Base-by-base conservation (phyloP, 768 basidiomycete genomes). In the Lactifluus rugatus region DNA sequence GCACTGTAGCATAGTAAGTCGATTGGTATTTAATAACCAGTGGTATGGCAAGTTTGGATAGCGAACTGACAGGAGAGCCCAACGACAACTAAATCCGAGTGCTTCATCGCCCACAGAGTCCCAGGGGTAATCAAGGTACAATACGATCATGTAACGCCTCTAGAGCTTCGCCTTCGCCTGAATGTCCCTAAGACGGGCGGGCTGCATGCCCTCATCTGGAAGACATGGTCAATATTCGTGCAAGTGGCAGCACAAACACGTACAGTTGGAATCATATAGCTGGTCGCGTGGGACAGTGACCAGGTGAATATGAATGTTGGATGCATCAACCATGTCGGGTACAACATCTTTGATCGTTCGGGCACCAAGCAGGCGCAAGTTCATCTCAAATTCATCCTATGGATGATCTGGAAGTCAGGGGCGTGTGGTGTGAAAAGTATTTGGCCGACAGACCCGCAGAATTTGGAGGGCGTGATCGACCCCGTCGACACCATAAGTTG, bases 351-450 rank as follows among this genome's bases (percentile, higher is more conserved):
- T 78, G 45, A 98, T 70, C 0, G 80, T 87, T 3, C 78, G 82
- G 0, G 93, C 93, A 7, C 95, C 95, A 28, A 99, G 72, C 1
- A 98, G 76, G 16, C 94, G 85, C 81, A 97, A 80, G 72, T 95
- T 93, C 95, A 98, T 97, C 75, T 94, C 91, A 65, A 99, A 92
- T 70, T 99, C 95, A 64, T 94, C 91, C 92, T 97, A 67, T 9
- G 52, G 17, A 25, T 17, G 39, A 39, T 47, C 7, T 39, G 8
- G 32, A 62, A 13, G 64, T 57, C 25, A 52, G 57, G 28, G 5
- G 2, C 16, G 37, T 10, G 23, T 32, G 17, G 17, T 17, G 19
- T 55, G 44, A 32, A 17, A 31, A 3, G 25, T 23, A 8, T 47
- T 28, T 37, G 13, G 8, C 14, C 25, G 2, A 67, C 81, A 52